phyloP scores from a whole-genome alignment of 169 alveolate species.

The Plasmodium vivax region DNA sequence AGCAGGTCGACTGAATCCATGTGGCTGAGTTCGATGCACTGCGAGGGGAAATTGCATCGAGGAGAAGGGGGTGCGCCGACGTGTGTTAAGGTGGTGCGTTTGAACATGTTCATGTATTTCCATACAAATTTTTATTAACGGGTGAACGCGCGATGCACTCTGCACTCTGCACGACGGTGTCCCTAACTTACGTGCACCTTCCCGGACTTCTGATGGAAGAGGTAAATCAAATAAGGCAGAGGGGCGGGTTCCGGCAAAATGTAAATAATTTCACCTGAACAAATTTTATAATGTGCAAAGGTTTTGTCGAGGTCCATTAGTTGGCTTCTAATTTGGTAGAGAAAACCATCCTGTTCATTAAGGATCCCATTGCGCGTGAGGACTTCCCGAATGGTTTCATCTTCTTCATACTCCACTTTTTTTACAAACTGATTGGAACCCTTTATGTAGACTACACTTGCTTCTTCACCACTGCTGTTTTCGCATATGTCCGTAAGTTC shows the following conservation, averaged over 20 bases:
- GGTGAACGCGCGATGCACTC: not conserved
- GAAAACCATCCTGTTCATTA: not conserved
- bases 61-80: not conserved
- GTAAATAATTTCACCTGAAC: conserved; percentile 29
- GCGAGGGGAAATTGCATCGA: not conserved
- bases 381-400: conserved; percentile 32
- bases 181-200: conserved; percentile 24
- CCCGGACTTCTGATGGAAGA: conserved; percentile 58
- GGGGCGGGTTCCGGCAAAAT: conserved; percentile 62
- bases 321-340: conserved; percentile 35
- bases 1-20: conserved; percentile 29
- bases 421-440: conserved; percentile 29
- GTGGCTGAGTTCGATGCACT: conserved; percentile 58
- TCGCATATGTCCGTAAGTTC: conserved; percentile 10
- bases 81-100: not conserved
- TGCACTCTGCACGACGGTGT: not conserved
- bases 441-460: conserved; percentile 16
- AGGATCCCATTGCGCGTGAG: conserved; percentile 9
- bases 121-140: not conserved
- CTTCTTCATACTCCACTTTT: conserved; percentile 40
- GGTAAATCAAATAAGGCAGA: conserved; percentile 40
- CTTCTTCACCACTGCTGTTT: not conserved
- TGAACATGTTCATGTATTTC: not conserved
- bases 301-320: conserved; percentile 54
- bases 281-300: conserved; percentile 31